phyloP scores from a whole-genome alignment of 208 protist genomes.

The Acanthamoeba healyi region DNA sequence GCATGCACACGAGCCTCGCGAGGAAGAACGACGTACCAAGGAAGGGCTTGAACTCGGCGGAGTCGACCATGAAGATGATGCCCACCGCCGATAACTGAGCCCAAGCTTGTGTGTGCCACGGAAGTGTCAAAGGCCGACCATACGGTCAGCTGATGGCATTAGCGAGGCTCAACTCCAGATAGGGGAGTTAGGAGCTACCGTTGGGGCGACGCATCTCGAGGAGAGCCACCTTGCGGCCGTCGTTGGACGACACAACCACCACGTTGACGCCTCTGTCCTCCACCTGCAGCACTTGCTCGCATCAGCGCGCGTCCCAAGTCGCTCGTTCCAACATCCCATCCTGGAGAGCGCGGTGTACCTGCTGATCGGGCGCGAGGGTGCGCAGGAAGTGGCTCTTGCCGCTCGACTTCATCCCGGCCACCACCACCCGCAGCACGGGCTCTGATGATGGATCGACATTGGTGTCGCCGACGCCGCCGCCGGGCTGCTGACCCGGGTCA shows the following conservation, averaged over 20 bases:
- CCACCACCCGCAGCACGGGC: not conserved
- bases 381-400: conserved; percentile 1
- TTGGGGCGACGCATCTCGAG: not conserved
- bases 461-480: not conserved
- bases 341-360: not conserved
- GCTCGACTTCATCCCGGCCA: not conserved
- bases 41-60: not conserved
- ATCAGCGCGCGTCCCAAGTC: too few relatives aligned
- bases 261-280: not conserved
- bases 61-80: not conserved
- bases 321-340: too few relatives aligned
- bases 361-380: not conserved
- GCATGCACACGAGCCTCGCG: too few relatives aligned
- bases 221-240: not conserved
- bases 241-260: not conserved
- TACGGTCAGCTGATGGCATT: too few relatives aligned
- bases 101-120: too few relatives aligned
- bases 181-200: too few relatives aligned
- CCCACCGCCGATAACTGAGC: not conserved
- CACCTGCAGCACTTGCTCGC: too few relatives aligned
- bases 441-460: too few relatives aligned
- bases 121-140: too few relatives aligned
- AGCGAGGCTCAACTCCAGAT: too few relatives aligned
- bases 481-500: not conserved
- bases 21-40: not conserved